These are phyloP conservation scores for Stemphylium vesicarium DNA, from an alignment of 2,329 filamentous ascomycete genomes.

Conservation along the genomic window DNA sequence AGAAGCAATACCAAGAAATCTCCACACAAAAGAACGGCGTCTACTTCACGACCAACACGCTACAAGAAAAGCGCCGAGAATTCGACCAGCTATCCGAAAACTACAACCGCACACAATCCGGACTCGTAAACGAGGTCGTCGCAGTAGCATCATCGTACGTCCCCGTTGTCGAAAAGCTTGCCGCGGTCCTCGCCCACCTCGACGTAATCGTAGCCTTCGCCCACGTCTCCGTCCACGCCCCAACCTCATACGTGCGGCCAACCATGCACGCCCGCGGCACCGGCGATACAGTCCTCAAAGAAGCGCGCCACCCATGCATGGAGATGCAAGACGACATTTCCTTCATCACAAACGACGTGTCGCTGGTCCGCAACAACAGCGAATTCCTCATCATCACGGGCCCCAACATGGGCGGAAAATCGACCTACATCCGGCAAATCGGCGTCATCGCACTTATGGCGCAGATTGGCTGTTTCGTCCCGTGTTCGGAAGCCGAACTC, in stretches of 20 bases:
- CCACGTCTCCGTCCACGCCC: conserved; percentile 91
- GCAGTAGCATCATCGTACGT: conserved; percentile 92
- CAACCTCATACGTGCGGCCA: conserved; percentile 87
- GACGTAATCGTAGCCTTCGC: conserved; percentile 95
- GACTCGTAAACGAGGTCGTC: conserved; percentile 90
- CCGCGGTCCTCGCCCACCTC: conserved; percentile 85
- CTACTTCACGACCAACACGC: conserved; percentile 88
- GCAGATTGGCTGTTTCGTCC: conserved; percentile 95
- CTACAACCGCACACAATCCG: conserved; percentile 92
- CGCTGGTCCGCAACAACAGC: conserved; percentile 75
- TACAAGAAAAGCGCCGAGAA: conserved; percentile 83
- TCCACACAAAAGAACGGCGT: conserved; percentile 99
- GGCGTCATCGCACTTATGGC: conserved; percentile 97
- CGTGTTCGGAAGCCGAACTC: conserved; percentile 85
- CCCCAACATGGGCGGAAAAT: conserved; percentile 99
- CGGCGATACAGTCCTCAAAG: conserved; percentile 87
- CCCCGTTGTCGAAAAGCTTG: conserved; percentile 87
- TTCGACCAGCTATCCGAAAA: conserved; percentile 93
- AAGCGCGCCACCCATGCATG: conserved; percentile 95
- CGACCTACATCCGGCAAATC: conserved; percentile 96
- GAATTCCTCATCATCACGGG: conserved; percentile 97
- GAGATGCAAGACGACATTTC: conserved; percentile 98
- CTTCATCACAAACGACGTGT: conserved; percentile 97
- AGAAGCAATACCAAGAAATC: conserved; percentile 87
- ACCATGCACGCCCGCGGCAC: conserved; percentile 88